These are phyloP conservation scores for Fusarium mexicanum DNA, from an alignment of 2,329 filamentous ascomycete species.

Conservation along the genomic window DNA sequence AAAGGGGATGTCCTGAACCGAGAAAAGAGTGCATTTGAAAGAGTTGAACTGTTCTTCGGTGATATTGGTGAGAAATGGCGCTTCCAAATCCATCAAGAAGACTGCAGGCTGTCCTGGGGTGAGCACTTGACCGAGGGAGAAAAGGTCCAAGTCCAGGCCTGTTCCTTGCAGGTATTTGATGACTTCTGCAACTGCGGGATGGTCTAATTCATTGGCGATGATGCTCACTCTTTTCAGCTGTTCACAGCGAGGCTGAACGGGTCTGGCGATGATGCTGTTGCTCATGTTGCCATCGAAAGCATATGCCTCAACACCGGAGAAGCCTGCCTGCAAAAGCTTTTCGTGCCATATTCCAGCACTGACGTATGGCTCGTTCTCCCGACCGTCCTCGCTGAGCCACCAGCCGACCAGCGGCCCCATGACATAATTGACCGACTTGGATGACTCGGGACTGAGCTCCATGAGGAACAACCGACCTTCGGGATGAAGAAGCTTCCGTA, in stretches of 20 bases:
- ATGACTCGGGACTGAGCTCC: slow-evolving; percentile 3
- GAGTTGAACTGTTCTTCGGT: background rate
- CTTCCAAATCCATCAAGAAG: slow-evolving; percentile 6
- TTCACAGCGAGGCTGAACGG: background rate
- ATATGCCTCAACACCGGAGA: slow-evolving; percentile 3
- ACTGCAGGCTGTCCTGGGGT: slow-evolving; percentile 3
- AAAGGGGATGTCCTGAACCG: background rate
- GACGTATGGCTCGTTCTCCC: background rate
- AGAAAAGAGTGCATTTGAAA: slow-evolving; percentile 2
- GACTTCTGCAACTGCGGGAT: background rate
- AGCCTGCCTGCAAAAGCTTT: background rate
- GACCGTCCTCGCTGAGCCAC: slow-evolving; percentile 1
- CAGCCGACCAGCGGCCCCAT: slow-evolving; percentile 5
- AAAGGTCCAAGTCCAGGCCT: slow-evolving; percentile 1
- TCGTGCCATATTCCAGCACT: slow-evolving; percentile 2
- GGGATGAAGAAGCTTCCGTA: slow-evolving; percentile 13
- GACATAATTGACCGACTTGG: slow-evolving; percentile 6
- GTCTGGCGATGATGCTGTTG: slow-evolving; percentile 4
- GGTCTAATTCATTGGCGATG: background rate
- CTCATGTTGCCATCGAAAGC: slow-evolving; percentile 7
- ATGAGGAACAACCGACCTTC: slow-evolving; percentile 9
- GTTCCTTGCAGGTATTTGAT: background rate
- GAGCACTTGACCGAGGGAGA: background rate
- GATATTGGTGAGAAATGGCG: background rate
- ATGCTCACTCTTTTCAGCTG: slow-evolving; percentile 1